Evolutionary conservation across 1,139 yeast species (phyloP), one percentile per base, ranked within the genome.

Genomic region (Eremothecium gossypii): DNA sequence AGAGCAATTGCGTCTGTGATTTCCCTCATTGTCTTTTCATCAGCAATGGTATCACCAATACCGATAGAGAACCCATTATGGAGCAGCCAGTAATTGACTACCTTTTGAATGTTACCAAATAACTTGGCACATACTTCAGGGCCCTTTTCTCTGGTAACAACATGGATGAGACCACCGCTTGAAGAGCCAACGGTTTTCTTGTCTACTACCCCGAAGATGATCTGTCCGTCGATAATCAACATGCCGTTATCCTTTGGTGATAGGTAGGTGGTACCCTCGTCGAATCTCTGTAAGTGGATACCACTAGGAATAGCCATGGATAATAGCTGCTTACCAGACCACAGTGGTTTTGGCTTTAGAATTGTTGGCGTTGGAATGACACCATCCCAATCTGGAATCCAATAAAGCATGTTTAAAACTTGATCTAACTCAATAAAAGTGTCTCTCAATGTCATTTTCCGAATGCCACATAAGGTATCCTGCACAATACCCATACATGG

Each of bases 401-500:
- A 93, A 64, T 83, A 89, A 51, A 91, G 73, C 71, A 91, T 84
- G 61, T 91, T 91, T 93, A 93, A 84, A 41, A 91, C 96, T 67
- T 87, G 95, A 53, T 86, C 95, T 60, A 81, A 85, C 52, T 85
- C 96, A 47, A 93, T 71, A 58, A 87, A 91, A 33, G 71, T 76
- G 61, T 91, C 98, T 61, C 96, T 80, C 50, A 85, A 70, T 0
- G 98, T 89, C 84, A 91, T 77, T 62, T 93, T 91, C 68, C 98
- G 82, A 46, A 91, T 74, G 71, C 98, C 99, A 76, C 96, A 87
- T 52, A 91, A 70, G 0, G 99, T 89, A 67, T 91, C 99, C 70
- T 91, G 99, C 49, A 91, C 98, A 71, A 91, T 91, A 70, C 98
- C 99, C 99, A 91, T 91, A 52, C 94, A 96, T 29, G 99, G 99